A percentile compares a stretch with the other conserved stretches of the same genome.
Conservation (phyloP, 805 yeast genomes). For the Phaffomyces thermotolerans region DNA sequence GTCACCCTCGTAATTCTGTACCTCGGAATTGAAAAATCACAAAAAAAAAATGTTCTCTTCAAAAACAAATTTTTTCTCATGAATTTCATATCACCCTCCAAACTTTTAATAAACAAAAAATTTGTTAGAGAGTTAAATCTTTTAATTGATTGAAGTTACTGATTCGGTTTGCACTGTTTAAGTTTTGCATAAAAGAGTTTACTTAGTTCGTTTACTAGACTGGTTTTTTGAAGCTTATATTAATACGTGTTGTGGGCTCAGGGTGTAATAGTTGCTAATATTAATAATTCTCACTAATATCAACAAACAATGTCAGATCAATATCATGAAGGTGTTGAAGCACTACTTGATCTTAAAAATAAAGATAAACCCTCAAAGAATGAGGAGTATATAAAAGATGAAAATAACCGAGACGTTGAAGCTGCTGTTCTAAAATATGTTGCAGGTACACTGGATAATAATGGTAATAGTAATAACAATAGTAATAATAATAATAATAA, state of each 20-base stretch:
- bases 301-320: slow-evolving; percentile 10
- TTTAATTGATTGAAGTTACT: too few species aligned
- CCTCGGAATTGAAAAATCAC: background rate
- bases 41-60: too few species aligned
- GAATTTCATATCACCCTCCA: slow-evolving; percentile 3
- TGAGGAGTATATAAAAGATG: slow-evolving; percentile 3
- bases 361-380: slow-evolving; percentile 11
- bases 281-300: too few species aligned
- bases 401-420: slow-evolving; percentile 40
- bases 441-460: slow-evolving; percentile 48
- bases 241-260: too few species aligned
- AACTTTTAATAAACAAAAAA: slow-evolving; percentile 1
- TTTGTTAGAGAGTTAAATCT: background rate
- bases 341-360: slow-evolving; percentile 18
- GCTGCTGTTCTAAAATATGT: slow-evolving; percentile 74
- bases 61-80: too few species aligned
- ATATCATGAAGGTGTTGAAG: slow-evolving; percentile 22
- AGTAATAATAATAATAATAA: slow-evolving; percentile 19
- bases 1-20: background rate
- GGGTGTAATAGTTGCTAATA: too few species aligned
- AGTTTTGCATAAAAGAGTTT: too few species aligned
- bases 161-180: too few species aligned
- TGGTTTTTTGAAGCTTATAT: too few species aligned
- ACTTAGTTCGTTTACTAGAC: too few species aligned
- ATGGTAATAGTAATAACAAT: slow-evolving; percentile 17